These are phyloP conservation scores for Yarrowia alimentaria DNA, from an alignment of 805 yeast genomes.

Conservation along the genomic window DNA sequence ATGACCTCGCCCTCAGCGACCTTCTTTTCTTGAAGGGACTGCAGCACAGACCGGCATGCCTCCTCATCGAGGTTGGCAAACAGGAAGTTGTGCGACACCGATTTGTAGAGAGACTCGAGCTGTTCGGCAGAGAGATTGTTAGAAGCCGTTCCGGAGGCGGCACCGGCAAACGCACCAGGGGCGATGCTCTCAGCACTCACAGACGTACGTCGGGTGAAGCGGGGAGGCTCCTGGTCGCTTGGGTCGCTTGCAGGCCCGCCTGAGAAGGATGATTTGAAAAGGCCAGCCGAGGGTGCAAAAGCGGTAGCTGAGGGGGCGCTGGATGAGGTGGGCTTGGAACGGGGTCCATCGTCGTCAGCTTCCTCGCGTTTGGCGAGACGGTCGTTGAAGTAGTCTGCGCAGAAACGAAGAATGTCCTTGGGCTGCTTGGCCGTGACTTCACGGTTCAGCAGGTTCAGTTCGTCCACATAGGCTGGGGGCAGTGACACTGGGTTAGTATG, in stretches of 20 bases:
- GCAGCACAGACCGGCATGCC: conserved; percentile 71
- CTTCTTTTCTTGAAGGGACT: conserved; percentile 75
- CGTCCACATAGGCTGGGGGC: conserved; percentile 47
- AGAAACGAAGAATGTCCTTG: conserved; percentile 66
- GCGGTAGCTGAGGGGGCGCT: too few relatives aligned
- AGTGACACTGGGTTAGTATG: conserved; percentile 32
- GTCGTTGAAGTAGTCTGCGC: conserved; percentile 66
- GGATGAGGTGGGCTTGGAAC: conserved; percentile 18
- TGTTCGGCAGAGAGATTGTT: conserved; percentile 47
- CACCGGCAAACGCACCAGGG: conserved; percentile 31
- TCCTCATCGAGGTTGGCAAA: conserved; percentile 80
- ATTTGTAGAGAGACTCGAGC: conserved; percentile 61
- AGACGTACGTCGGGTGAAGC: conserved; percentile 62
- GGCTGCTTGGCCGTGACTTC: conserved; percentile 59
- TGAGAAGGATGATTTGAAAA: conserved; percentile 15
- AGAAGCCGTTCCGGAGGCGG: conserved; percentile 25
- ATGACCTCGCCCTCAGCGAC: conserved; percentile 60
- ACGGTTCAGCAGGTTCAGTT: conserved; percentile 61
- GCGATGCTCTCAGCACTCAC: conserved; percentile 69
- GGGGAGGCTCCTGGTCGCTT: conserved; percentile 30
- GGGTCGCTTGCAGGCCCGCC: conserved; percentile 7
- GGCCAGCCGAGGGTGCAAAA: conserved; percentile 1
- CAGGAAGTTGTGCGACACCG: conserved; percentile 77
- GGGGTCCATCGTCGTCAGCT: conserved; percentile 26
- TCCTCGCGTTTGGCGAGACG: conserved; percentile 48